Conservation (phyloP, 2,329 filamentous ascomycete species). For the Hypoxylon sp. region DNA sequence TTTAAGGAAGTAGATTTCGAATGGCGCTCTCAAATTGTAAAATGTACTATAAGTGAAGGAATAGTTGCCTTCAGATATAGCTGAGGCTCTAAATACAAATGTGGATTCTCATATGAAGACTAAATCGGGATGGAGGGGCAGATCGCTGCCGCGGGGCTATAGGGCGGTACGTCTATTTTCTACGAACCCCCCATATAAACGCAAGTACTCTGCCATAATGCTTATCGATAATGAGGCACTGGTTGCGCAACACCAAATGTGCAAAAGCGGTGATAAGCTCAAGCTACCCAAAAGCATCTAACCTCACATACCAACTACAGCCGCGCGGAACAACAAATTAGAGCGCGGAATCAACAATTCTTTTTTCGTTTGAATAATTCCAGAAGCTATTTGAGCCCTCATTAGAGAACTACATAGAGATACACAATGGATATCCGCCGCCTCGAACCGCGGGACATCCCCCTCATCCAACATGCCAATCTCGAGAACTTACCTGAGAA, state of each 20-base stretch:
- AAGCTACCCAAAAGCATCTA: not conserved
- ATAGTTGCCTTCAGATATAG: not conserved
- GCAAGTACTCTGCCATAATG: not conserved
- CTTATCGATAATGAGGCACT: constrained; percentile 20
- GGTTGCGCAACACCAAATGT: constrained; percentile 11
- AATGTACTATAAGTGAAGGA: not conserved
- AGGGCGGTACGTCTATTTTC: not conserved
- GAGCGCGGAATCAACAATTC: not conserved
- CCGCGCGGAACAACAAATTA: not conserved
- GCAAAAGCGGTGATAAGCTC: constrained; percentile 21
- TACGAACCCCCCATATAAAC: not conserved
- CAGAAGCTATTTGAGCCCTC: not conserved
- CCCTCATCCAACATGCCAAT: constrained; percentile 96
- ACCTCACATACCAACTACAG: constrained; percentile 12
- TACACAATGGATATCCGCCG: constrained; percentile 87
- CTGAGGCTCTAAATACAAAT: not conserved
- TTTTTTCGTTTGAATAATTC: no score
- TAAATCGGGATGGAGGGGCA: constrained; percentile 35
- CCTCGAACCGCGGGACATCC: constrained; percentile 85
- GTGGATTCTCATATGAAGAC: not conserved
- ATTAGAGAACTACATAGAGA: constrained; percentile 46
- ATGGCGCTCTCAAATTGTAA: not conserved
- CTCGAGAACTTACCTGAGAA: constrained; percentile 99
- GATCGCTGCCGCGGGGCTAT: constrained; percentile 15
- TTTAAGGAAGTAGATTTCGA: not conserved